Base-by-base conservation (phyloP, 305 asterid genomes). In the Solanum aculeatissimum region DNA sequence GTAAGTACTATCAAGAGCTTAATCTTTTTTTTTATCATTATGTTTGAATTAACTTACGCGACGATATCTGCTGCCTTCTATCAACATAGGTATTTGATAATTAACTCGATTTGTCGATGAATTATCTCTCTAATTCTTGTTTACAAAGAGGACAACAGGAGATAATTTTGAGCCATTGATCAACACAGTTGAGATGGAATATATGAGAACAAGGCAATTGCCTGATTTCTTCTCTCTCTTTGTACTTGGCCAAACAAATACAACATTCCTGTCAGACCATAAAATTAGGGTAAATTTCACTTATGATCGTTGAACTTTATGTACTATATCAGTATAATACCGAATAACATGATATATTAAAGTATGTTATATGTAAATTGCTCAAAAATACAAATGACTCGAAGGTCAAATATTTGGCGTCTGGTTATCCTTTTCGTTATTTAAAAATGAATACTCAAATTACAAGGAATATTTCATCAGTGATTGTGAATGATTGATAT, bases 131-230 rank as follows among this genome's bases (percentile, higher is more conserved):
- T 86, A 94, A 84, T 87, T 89, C 98, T 83, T 92, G 95, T 85
- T 91, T 91, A 85, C 93, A 91, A 2, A 91, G 92, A 58, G 92
- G 93, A 83, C 93, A 91, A 65, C 90, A 88, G 53, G 98, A 92
- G 82, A 92, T 88, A 19, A 96, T 96, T 92, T 86, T 92, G 86
- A 96, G 97, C 99, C 99, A 96, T 85, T 96, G 97, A 87, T 95
- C 99, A 87, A 96, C 98, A 85, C 99, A 96, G 70, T 89, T 91
- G 23, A 93, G 94, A 88, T 96, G 99, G 85, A 96, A 96, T 55
- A 87, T 85, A 88, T 96, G 99, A 32, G 90, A 86, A 85, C 99
- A 96, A 83, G 97, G 94, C 88, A 96, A 83, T 77, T 92, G 80
- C 86, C 98, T 92, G 18, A 95, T 92, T 78, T 95, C 99, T 88